Base-by-base conservation (phyloP, 1,284 basidiomycete genomes). In the Calocybe gambosa region DNA sequence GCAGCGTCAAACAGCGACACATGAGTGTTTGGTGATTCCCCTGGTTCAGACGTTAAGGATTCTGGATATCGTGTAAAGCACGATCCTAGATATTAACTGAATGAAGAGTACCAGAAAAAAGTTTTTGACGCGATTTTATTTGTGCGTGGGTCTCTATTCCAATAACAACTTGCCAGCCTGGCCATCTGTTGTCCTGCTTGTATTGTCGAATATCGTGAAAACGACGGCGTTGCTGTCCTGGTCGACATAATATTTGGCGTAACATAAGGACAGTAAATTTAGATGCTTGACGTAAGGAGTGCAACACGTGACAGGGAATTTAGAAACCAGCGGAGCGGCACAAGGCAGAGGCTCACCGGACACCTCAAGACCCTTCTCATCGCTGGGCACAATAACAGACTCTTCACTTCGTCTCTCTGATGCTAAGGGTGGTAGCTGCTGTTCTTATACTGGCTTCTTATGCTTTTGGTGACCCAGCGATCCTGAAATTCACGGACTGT, bases 101-200 rank as follows among this genome's bases (percentile, higher is more conserved):
- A 19, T 43, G 5, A 29, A 43, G 66, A 80, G 55, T 47, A 90
- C 89, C 69, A 42, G 93, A 97, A 68, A 99, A 98, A 9, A 99
- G 75, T 66, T 99, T 99, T 49, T 73, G 70, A 43, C 82, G 78
- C 9, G 91, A 85, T 62, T 87, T 89, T 57, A 99, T 80, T 65
- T 99, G 95, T 0, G 93, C 89, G 61, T 99, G 96, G 8, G 94
- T 90, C 62, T 99, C 95, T 39, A 99, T 85, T 19, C 96, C 96
- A 38, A 99, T 84, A 43, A 96, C 75, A 16, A 94, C 81, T 56
- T 88, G 76, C 89, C 89, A 94, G 6, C 80, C 87, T 23, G 69
- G 69, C 72, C 71, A 75, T 28, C 71, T 60, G 28, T 57, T 44
- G 49, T 74, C 71, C 43, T 67, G 64, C 43, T 53, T 54, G 48